Evolutionary conservation across 306 rosid species (phyloP).

Genomic region (Herpetospermum pedunculosum): DNA sequence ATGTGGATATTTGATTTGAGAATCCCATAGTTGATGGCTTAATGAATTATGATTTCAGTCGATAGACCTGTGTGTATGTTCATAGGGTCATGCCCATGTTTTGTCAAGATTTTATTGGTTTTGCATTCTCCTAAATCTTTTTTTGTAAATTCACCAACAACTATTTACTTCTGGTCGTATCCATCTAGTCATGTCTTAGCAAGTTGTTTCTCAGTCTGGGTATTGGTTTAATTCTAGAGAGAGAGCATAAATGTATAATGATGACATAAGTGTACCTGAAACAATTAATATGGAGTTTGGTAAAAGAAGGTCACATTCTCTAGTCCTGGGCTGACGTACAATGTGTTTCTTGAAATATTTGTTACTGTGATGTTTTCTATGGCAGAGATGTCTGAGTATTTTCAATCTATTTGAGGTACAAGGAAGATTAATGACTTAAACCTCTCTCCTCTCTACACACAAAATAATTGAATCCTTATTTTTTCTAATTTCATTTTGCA

Average conservation of each 20-base stretch:
- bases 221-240: background rate
- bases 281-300: background rate
- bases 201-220: background rate
- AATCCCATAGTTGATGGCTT: background rate
- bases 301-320: background rate
- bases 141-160: background rate
- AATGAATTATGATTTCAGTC: background rate
- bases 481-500: background rate
- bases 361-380: background rate
- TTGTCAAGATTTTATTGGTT: background rate
- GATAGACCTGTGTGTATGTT: background rate
- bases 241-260: background rate
- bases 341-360: background rate
- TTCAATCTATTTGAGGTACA: background rate
- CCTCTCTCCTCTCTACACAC: background rate
- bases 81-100: background rate
- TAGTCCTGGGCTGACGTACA: background rate
- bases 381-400: background rate
- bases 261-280: background rate
- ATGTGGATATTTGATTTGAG: background rate
- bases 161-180: background rate
- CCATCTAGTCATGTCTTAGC: background rate
- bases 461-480: background rate
- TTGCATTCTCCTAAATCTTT: slow-evolving; percentile 1
- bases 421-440: background rate